Evolutionary conservation across 2,329 filamentous ascomycete species (phyloP), one percentile per base, ranked within the genome.

Genomic region (Pseudocercospora vitis): DNA sequence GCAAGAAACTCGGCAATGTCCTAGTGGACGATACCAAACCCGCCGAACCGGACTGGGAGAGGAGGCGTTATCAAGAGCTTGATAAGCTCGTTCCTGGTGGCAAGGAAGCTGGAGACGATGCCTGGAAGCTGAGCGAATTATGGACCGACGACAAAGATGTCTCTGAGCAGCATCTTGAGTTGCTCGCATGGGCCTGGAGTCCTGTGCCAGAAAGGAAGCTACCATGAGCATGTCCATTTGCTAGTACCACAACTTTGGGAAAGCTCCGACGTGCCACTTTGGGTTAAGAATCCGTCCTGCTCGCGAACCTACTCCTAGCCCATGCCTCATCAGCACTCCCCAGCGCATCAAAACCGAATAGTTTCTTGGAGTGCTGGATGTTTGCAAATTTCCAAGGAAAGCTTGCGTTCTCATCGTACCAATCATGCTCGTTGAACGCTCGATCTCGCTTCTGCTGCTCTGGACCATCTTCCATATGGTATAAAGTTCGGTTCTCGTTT

Each of bases 361-460:
- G 7, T 11, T 24, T 23, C 23, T 53, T 37, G 18, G 21, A 35
- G 11, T 21, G 39, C 18, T 35, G 40, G n/a, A 49, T 23, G 40
- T 53, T 12, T 4, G 23, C 50, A 23, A 28, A 49, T 8, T 28
- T 29, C 52, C 52, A 55, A 5, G 39, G 39, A 16, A 55, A 45
- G 2, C 9, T 14, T 11, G 16, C 11, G 9, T 32, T 29, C 21
- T 50, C 47, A 46, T 55, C 52, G 12, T 28, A 46, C 46, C 52
- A 50, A 14, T 53, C 50, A 19, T 48, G 50, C 24, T 53, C 37
- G 7, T 8, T 21, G 11, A 42, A 42, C 2, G 16, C 37, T 50
- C 45, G 50, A 40, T 87, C 83, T 44, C 84, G 73, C n/a, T 70
- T 73, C 55, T 77, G 70, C 65, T 86, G 83, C 53, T 81, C 76